Base-by-base conservation (phyloP, 331 rosid species). In the Erythrophleum ivorense region DNA sequence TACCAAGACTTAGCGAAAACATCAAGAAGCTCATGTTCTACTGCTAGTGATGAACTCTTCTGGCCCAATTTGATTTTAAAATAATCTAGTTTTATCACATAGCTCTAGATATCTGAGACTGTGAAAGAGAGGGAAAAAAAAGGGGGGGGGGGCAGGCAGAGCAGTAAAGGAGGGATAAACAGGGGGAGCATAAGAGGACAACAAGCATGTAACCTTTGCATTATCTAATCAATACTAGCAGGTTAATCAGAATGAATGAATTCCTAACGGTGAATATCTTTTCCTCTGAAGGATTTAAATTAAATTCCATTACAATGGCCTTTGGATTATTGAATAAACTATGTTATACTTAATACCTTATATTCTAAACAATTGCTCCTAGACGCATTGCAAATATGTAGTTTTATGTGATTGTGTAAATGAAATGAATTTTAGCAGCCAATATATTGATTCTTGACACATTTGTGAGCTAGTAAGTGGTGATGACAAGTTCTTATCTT, bases 1-100 rank as follows among this genome's bases (percentile, higher is more conserved):
- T 96, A 6, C 99, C 99, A 7, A 92, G 87, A 86, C 97, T 92
- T 33, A 89, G 95, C 53, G 99, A 96, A 83, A 96, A 94, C 75
- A 89, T 96, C 75, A 94, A 86, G 91, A 94, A 91, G 67, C 97
- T 96, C 36, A 96, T 96, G 99, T 96, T 96, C 86, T 96, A 92
- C 81, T 96, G 98, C 91, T 96, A 87, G 86, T 78, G 71, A 71
- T 18, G 14, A 68, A 45, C 86, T 69, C 81, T 58, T 74, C 57
- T 64, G 49, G 38, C 50, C 33, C 55, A 36, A 73, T 77, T 77
- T 73, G 68, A 38, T 71, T 55, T 41, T 36, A 33, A 54, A 79
- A 34, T 71, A 43, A 33, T 77, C 45, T 71, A 15, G 36, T 73
- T 82, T 57, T 53, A 50, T 73, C 62, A 67, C 18, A 21, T 55